Base-by-base conservation (phyloP, 2,329 filamentous ascomycete genomes). In the Sporothrix inflata region DNA sequence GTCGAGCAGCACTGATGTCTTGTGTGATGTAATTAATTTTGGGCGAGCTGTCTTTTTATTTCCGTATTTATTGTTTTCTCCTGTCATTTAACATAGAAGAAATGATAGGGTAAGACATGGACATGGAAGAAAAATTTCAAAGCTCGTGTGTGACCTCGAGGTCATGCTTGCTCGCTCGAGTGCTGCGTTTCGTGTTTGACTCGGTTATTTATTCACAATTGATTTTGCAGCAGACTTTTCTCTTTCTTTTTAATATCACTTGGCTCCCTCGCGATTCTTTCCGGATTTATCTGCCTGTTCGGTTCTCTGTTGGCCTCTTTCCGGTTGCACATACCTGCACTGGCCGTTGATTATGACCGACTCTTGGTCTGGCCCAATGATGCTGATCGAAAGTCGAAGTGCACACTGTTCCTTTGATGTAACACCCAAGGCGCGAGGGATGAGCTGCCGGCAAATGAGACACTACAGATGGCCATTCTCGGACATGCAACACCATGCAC, bases 351-450 rank as follows among this genome's bases (percentile, higher is more conserved):
- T n/a, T n/a, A n/a, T n/a, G n/a, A n/a, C n/a, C n/a, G n/a, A n/a
- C n/a, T n/a, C n/a, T n/a, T n/a, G n/a, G n/a, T n/a, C n/a, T n/a
- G n/a, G n/a, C n/a, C 30, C 30, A 34, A 34, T 3, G 30, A 6
- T 21, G 19, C n/a, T 51, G 47, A 16, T 21, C 21, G 47, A 51
- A 30, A 6, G n/a, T 38, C 1, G 16, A 60, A 38, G 30, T 61
- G 30, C 34, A 61, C 8, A 7, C 11, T 61, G 30, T 61, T 61
- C 34, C 34, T 61, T 61, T 61, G 57, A 40, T 61, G 57, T n/a
- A 61, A 61, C 57, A 11, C 19, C 34, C 30, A 21, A 16, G 34
- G 14, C 19, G 30, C n/a, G 57, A 24, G 19, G 34, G 57, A 21
- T 61, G 34, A 8, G 24, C 24, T 61, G 19, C 30, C 57, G 57